Percentiles rank a stretch among this genome's conserved stretches.
Conservation (phyloP, 805 yeast genomes). For the Ogataea pini region DNA sequence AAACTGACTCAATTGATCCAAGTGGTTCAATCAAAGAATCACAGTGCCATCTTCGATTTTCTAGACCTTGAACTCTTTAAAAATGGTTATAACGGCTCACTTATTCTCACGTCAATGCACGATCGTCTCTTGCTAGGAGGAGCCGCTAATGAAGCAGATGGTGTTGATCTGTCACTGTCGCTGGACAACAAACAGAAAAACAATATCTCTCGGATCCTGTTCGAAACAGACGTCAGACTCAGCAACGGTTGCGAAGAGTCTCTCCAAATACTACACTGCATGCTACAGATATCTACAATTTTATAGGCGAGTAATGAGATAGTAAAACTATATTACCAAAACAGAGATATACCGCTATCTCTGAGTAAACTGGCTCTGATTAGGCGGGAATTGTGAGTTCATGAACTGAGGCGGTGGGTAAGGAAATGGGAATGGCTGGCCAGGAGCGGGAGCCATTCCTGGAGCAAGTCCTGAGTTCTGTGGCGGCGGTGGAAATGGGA, state of each 20-base stretch:
- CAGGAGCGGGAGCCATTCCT: constrained; percentile 1
- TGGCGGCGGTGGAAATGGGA: constrained; percentile 5
- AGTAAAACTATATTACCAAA: constrained; percentile 1
- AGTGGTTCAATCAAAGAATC: constrained; percentile 22
- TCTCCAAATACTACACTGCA: constrained; percentile 70
- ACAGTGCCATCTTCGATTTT: constrained; percentile 28
- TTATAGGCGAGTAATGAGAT: constrained; percentile 20
- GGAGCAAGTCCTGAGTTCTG: constrained; percentile 1
- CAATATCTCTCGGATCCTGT: constrained; percentile 60
- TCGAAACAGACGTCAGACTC: constrained; percentile 72
- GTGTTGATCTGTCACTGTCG: constrained; percentile 45
- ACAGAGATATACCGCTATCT: too few relatives aligned
- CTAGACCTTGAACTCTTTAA: constrained; percentile 31
- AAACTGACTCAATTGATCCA: constrained; percentile 22
- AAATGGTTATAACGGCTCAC: constrained; percentile 36
- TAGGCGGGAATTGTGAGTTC: constrained; percentile 8
- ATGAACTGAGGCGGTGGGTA: constrained; percentile 5
- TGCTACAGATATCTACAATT: constrained; percentile 50
- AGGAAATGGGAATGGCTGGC: constrained; percentile 9
- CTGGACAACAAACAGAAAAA: constrained; percentile 65
- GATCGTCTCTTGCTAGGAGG: constrained; percentile 30
- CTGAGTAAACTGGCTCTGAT: constrained; percentile 5
- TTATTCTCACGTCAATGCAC: constrained; percentile 34
- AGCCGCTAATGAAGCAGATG: constrained; percentile 30
- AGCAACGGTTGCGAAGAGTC: constrained; percentile 90